These are phyloP conservation scores for Colletotrichum costaricense DNA, from an alignment of 2,329 filamentous ascomycete genomes.

Conservation along the genomic window DNA sequence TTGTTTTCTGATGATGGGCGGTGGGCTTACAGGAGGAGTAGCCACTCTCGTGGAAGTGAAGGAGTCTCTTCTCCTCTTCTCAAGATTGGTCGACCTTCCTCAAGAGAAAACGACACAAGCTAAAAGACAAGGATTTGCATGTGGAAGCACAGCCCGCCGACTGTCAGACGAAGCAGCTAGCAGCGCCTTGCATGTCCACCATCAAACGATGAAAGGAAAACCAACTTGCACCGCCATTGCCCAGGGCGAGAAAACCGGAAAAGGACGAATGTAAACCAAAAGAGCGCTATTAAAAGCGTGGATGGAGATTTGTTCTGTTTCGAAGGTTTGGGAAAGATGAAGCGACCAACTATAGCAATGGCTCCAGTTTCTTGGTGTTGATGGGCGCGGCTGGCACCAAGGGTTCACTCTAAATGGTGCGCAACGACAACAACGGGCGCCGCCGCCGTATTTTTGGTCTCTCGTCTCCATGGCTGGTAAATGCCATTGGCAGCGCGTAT, in stretches of 20 bases:
- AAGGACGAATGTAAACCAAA: neutral
- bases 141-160: slow-evolving; percentile 22
- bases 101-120: neutral
- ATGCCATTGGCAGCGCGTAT: slow-evolving; percentile 12
- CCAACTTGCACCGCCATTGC: neutral
- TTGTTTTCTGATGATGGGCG: slow-evolving; percentile 23
- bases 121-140: slow-evolving; percentile 24
- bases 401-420: slow-evolving; percentile 9
- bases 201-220: neutral
- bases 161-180: slow-evolving; percentile 32
- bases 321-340: neutral
- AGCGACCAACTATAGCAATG: neutral
- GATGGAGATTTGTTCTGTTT: neutral
- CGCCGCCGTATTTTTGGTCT: slow-evolving; percentile 5
- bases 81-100: neutral
- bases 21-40: slow-evolving; percentile 10
- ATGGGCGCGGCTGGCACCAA: neutral
- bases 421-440: slow-evolving; percentile 6
- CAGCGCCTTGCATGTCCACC: slow-evolving; percentile 20
- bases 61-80: neutral
- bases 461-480: neutral
- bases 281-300: neutral
- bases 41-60: neutral
- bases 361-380: neutral
- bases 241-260: neutral